Base-by-base conservation (phyloP, 2,329 filamentous ascomycete genomes). In the Magnaporthiopsis rhizophila region DNA sequence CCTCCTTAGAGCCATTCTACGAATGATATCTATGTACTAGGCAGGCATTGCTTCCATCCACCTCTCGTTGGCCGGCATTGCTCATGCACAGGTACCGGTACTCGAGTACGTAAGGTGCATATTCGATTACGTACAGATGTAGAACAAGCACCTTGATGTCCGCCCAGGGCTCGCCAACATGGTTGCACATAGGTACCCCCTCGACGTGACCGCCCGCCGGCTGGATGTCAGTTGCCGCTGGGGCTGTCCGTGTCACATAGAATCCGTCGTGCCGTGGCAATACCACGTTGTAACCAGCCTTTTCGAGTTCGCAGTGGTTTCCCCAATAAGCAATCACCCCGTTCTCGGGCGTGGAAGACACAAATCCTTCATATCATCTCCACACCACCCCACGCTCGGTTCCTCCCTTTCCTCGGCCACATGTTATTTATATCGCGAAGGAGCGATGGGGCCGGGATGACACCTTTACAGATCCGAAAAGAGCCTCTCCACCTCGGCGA, bases 391-490 rank as follows among this genome's bases (percentile, higher is more conserved):
- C 45, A 24, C 45, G 45, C 21, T 24, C 45, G 21, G 21, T 7
- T 53, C 21, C 45, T 53, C 21, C 45, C 45, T 24, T n/a, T n/a
- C 45, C 4, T 21, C 45, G 21, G 3, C 45, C 45, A 2, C 30
- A 30, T 9, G 45, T n/a, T 53, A 53, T 53, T 53, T 53, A 53
- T 53, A 53, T 53, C 45, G 45, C 45, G 21, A 11, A 53, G 45
- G 45, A 53, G 7, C 45, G 45, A 53, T 53, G 45, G 21, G 45
- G 21, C 45, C 7, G 45, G 30, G 45, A 53, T 53, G 18, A 3
- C 9, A 61, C 59, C 26, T 67, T 68, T 68, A 82, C 61, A 82
- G 67, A 58, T 73, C 72, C 21, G 72, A 71, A 69, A 85, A 84
- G 64, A 80, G 75, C 59, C 72, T 71, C 57, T 76, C 72, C 63